A percentile compares a stretch with the other conserved stretches of the same genome.
Conservation (phyloP, 768 basidiomycete genomes). For the Ephemerocybe angulata region DNA sequence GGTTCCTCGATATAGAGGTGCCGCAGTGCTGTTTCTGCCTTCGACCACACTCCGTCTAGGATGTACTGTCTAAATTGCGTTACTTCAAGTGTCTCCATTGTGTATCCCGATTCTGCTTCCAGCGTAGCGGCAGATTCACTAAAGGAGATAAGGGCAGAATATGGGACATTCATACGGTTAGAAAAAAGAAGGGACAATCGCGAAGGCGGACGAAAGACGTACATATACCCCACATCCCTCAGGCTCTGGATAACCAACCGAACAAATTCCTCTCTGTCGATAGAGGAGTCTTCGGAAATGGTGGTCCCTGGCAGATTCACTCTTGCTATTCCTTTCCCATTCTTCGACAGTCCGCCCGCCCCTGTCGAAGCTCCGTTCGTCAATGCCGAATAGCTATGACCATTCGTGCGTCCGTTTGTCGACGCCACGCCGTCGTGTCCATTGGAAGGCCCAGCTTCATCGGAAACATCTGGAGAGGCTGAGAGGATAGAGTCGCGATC, state of each 20-base stretch:
- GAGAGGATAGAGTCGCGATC: constrained; percentile 46
- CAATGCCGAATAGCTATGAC: constrained; percentile 29
- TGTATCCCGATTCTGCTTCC: constrained; percentile 90
- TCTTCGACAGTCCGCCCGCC: constrained; percentile 42
- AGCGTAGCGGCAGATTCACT: constrained; percentile 88
- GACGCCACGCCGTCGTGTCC: constrained; percentile 19
- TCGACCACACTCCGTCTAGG: constrained; percentile 74
- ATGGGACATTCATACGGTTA: too few species aligned
- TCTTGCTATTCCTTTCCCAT: constrained; percentile 50
- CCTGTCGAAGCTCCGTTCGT: constrained; percentile 33
- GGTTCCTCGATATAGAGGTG: constrained; percentile 67
- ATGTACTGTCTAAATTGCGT: constrained; percentile 78
- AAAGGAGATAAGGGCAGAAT: constrained; percentile 10
- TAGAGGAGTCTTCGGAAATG: constrained; percentile 72
- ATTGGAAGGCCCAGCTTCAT: constrained; percentile 51
- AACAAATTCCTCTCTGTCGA: constrained; percentile 89
- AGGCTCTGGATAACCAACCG: constrained; percentile 85
- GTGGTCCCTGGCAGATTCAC: constrained; percentile 70
- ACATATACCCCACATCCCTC: constrained; percentile 81
- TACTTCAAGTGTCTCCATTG: constrained; percentile 75
- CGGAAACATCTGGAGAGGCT: constrained; percentile 38
- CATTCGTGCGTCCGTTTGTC: constrained; percentile 43
- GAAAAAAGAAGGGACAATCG: constrained; percentile 12
- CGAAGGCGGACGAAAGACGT: constrained; percentile 24
- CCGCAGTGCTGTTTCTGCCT: constrained; percentile 67